Percentiles rank a stretch among this genome's conserved stretches.
These are phyloP conservation scores for Cryphonectria carpinicola DNA, from an alignment of 2,329 filamentous ascomycete genomes.

Conservation along the genomic window DNA sequence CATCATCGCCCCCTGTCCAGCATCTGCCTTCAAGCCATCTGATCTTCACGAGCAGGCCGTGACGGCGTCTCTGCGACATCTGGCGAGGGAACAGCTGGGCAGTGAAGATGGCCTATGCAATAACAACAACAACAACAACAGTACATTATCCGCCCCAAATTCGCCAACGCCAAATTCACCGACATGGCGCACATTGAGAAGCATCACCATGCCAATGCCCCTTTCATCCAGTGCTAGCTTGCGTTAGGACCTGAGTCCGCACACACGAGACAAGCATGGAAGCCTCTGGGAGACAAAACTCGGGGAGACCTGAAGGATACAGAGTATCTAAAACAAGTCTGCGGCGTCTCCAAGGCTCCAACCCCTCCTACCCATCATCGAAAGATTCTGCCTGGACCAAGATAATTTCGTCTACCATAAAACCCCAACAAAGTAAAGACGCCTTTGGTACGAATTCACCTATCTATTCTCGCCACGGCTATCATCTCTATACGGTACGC, in stretches of 20 bases:
- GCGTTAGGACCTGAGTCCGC: not conserved
- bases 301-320: not conserved
- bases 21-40: not conserved
- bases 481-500: not conserved
- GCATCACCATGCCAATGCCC: not conserved
- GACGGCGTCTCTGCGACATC: not conserved
- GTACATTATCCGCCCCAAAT: not conserved
- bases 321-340: not conserved
- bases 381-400: not conserved
- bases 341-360: not conserved
- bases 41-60: slow-evolving; percentile 2
- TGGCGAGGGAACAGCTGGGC: not conserved
- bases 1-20: not conserved
- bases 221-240: not conserved
- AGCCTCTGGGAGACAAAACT: not conserved
- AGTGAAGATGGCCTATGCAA: not conserved
- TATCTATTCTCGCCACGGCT: not conserved
- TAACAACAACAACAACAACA: too few species aligned
- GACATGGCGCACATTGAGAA: not conserved
- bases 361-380: not conserved
- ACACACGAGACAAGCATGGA: not conserved
- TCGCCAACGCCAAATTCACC: not conserved
- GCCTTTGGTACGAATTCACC: not conserved
- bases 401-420: too few species aligned
- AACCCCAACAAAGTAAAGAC: too few species aligned